These are phyloP conservation scores for Chalaropsis thielavioides DNA, from an alignment of 2,329 filamentous ascomycete species.

Conservation along the genomic window DNA sequence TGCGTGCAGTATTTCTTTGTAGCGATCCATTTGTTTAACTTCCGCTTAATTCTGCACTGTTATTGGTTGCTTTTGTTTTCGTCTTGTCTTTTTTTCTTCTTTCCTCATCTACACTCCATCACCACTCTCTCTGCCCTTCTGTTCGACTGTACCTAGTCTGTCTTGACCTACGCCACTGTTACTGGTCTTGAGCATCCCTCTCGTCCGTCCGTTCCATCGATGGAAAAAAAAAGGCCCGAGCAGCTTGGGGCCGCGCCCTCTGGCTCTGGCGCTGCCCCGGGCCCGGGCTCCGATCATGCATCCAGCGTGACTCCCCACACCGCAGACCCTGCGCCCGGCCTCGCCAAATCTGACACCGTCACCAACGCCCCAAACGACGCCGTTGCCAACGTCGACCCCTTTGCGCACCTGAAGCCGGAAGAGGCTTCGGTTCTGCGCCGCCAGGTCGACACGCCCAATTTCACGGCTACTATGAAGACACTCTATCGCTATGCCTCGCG, in stretches of 20 bases:
- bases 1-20: background rate
- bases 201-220: background rate
- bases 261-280: no score
- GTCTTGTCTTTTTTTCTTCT: background rate
- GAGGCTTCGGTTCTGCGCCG: conserved; percentile 53
- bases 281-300: background rate
- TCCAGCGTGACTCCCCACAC: background rate
- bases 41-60: background rate
- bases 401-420: conserved; percentile 46
- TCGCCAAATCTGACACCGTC: background rate
- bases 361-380: background rate
- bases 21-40: background rate
- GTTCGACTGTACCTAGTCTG: background rate
- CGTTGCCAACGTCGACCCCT: conserved; percentile 32
- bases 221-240: background rate
- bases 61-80: background rate
- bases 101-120: background rate
- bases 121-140: background rate
- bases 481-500: conserved; percentile 57
- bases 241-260: background rate
- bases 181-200: background rate
- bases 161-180: background rate
- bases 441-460: conserved; percentile 51
- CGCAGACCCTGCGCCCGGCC: background rate
- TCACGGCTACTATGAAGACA: conserved; percentile 48